Percentiles rank a stretch among this genome's conserved stretches.
Conservation (phyloP, 139 green algal species). For the Deuterostichococcus epilithicus region DNA sequence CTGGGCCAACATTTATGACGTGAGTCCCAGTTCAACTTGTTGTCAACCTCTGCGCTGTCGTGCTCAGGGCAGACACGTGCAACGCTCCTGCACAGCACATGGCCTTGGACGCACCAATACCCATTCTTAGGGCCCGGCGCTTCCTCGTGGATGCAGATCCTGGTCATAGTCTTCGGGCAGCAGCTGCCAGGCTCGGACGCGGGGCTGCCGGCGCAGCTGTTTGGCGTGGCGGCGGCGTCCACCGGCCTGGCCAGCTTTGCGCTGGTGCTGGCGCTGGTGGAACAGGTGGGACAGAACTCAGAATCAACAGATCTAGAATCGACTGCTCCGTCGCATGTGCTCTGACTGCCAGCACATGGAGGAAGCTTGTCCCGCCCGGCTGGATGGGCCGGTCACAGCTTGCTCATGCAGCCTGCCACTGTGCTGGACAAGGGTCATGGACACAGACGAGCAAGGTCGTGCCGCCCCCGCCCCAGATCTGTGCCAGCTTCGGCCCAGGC, state of each 20-base stretch:
- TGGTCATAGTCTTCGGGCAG: background rate
- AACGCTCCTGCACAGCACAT: background rate
- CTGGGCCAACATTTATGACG: constrained; percentile 2
- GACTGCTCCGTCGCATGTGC: no score
- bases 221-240: constrained; percentile 23
- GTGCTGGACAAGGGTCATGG: no score
- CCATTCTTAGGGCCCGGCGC: background rate
- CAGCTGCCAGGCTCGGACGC: background rate
- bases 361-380: no score
- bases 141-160: background rate
- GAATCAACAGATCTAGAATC: no score
- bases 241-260: constrained; percentile 47
- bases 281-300: constrained; percentile 29
- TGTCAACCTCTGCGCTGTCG: background rate
- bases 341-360: background rate
- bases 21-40: background rate
- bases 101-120: background rate
- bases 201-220: constrained; percentile 16
- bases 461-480: no score
- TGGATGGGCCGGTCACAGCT: no score
- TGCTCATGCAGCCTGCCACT: no score
- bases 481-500: no score
- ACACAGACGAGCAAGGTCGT: no score
- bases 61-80: background rate
- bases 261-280: constrained; percentile 51